Base-by-base conservation (phyloP, 2,329 filamentous ascomycete genomes). In the Cercospora nicotianae region DNA sequence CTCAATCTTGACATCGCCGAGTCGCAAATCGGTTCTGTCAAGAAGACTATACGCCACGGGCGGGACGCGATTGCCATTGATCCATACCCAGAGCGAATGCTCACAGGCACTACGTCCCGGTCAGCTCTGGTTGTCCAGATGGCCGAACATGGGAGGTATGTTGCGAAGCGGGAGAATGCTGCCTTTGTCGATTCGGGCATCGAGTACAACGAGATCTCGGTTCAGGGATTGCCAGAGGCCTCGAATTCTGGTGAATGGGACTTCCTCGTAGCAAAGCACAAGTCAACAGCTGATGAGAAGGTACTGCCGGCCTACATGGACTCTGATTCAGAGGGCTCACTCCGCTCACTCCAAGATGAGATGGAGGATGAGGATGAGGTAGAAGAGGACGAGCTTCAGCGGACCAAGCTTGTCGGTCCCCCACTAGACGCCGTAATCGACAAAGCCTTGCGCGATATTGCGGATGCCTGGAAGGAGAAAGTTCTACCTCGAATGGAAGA, bases 401-500 rank as follows among this genome's bases (percentile, higher is more conserved):
- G 28, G 23, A 30, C 26, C 12, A 42, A 61, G 48, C 57, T 69
- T 33, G 36, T 18, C 74, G 55, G 77, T 9, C 82, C 85, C 0
- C 81, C 87, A 48, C 81, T 91, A 23, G 78, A 84, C 3, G 71
- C 76, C 0, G 78, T 87, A 12, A 82, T 94, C 36, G 80, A 88
- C 30, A 77, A 85, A 18, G 83, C 81, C 28, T 83, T 91, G 10
- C 74, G 80, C 6, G 77, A 81, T 1, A 83, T 87, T 67, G 82
- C 83, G 60, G 75, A 79, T 3, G 76, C 79, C 4, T 94, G 91
- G 91, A 78, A 79, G n/a, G 76, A 81, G n/a, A 81, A 79, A 1
- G 88, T 88, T 70, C 81, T 87, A 6, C 85, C 87, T 0, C 86
- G 82, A 63, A 80, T 87, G 13, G 80, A 87, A 65, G 77, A 76